Evolutionary conservation across 2,329 filamentous ascomycete genomes (phyloP), one percentile per base, ranked within the genome.

Genomic region (Monosporascus ibericus): DNA sequence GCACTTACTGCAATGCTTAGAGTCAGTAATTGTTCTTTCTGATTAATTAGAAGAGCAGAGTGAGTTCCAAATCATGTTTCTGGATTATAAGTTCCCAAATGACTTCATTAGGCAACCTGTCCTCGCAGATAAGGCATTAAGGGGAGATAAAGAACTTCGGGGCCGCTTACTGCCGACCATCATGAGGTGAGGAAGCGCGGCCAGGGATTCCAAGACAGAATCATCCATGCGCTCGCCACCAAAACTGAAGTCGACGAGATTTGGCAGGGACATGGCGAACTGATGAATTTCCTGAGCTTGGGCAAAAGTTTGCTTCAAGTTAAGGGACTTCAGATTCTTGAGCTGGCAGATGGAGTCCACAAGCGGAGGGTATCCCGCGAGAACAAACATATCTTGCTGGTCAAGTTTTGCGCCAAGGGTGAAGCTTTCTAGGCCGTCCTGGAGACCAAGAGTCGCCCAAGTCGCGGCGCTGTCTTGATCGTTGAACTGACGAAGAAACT

Each of bases 191-290:
- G 64, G 63, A 44, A 85, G 68, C 1, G 20, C 50, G 8, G 60
- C 50, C 0, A 75, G 52, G 0, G 57, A 53, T 6, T 64, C 63
- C 11, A 77, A 71, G 14, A 83, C 62, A 3, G 64, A 61, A 36
- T 73, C 70, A 54, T 83, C 77, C 5, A 76, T 72, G 22, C 79
- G 65, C 17, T 78, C 77, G 44, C 83, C 82, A 44, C 74, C 76
- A 48, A 86, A 75, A 44, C 72, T 76, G 15, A 87, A 65, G 14
- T 80, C 75, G 57, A 84, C 79, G 0, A 88, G 71, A 17, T 71
- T 62, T 0, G 66, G 66, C 9, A 84, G 66, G 9, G 70, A 64
- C 2, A 63, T 54, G 24, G 76, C 71, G 17, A 87, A 70, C 3
- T 60, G 60, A 11, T 70, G 63, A 36, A 86, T 69, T 39, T 85